Percentiles rank a stretch among this genome's conserved stretches.
phyloP scores from a whole-genome alignment of 2,329 filamentous ascomycete species.

The Scortechinia acanthostroma region DNA sequence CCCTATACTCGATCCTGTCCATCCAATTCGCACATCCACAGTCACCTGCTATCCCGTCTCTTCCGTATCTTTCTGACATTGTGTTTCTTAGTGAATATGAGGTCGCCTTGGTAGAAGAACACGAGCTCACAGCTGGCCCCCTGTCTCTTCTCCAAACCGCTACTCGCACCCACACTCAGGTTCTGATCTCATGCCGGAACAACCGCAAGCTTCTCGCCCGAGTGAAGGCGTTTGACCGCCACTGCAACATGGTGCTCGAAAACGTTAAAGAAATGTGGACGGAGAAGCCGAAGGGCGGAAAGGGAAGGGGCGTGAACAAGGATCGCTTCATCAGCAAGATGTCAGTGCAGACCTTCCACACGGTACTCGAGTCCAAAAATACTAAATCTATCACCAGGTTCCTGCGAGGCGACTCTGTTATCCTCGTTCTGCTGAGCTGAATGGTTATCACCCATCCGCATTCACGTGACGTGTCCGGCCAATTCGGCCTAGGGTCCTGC shows the following conservation, averaged over 20 bases:
- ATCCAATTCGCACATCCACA: too few species aligned
- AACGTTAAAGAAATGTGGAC: conserved; percentile 99
- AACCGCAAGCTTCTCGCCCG: conserved; percentile 95
- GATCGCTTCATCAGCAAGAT: conserved; percentile 97
- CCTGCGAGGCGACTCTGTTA: conserved; percentile 78
- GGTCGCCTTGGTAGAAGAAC: conserved; percentile 58
- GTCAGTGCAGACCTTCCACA: conserved; percentile 37
- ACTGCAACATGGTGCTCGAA: conserved; percentile 98
- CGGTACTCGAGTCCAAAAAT: neutral
- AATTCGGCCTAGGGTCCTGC: too few species aligned
- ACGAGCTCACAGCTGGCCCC: conserved; percentile 73
- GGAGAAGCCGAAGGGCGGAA: conserved; percentile 85
- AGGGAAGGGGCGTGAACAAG: conserved; percentile 88
- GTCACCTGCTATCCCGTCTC: too few species aligned
- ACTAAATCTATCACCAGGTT: conserved; percentile 54
- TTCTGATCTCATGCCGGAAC: conserved; percentile 94
- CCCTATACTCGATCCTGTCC: too few species aligned
- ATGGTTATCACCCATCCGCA: too few species aligned
- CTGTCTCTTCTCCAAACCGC: conserved; percentile 95
- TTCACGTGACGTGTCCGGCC: too few species aligned
- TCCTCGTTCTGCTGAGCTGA: conserved; percentile 75
- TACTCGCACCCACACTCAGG: conserved; percentile 87
- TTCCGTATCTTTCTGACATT: too few species aligned
- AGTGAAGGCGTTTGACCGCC: conserved; percentile 95
- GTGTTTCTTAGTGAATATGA: conserved; percentile 44